phyloP scores from a whole-genome alignment of 2,329 filamentous ascomycete species.

The Ophiostoma australiae region DNA sequence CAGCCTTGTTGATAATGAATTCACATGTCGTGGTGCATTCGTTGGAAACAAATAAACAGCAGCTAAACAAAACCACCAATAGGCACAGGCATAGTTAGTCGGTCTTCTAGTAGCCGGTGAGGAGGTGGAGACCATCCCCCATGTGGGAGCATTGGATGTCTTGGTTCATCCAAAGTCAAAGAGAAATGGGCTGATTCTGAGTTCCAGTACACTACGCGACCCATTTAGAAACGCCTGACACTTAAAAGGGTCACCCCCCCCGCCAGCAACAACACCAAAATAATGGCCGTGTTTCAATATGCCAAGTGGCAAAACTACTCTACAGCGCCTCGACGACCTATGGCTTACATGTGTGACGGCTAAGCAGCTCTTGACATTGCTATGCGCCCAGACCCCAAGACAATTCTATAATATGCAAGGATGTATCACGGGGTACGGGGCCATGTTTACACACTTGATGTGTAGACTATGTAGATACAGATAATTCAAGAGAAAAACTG shows the following conservation, averaged over 20 bases:
- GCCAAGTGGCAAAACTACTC: neutral
- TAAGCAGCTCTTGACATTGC: neutral
- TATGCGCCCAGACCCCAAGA: neutral
- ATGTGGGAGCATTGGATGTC: constrained; percentile 10
- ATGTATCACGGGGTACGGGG: neutral
- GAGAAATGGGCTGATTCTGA: constrained; percentile 10
- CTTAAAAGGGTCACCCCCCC: neutral
- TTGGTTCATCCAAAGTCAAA: constrained; percentile 13
- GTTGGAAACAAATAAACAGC: neutral
- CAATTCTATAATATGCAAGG: neutral
- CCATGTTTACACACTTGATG: neutral
- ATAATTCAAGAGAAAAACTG: too few relatives aligned
- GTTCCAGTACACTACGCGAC: constrained; percentile 12
- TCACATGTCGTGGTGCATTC: neutral
- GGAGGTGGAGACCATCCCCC: neutral
- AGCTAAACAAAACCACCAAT: neutral
- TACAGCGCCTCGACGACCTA: neutral
- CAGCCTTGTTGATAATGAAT: neutral
- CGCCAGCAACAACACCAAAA: neutral
- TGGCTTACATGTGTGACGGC: neutral
- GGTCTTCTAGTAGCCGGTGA: constrained; percentile 12
- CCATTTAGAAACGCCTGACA: constrained; percentile 16
- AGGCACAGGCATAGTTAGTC: neutral
- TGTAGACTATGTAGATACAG: neutral
- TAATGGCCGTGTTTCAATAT: neutral